These are phyloP conservation scores for Phalaenopsis equestris DNA, from an alignment of 106 monocot species.

Conservation along the genomic window DNA sequence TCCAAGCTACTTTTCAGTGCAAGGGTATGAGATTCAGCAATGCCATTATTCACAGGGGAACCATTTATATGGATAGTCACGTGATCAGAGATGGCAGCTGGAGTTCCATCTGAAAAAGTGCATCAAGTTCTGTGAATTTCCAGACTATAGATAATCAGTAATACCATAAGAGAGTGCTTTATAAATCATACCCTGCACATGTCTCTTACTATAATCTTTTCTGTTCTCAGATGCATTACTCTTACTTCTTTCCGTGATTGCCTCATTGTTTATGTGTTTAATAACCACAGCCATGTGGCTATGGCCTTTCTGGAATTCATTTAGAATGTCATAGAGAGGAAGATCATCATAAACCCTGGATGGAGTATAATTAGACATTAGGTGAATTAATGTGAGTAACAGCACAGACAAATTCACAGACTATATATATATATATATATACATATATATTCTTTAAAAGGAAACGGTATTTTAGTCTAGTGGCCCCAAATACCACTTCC, in stretches of 20 bases:
- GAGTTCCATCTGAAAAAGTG: slow-evolving; percentile 34
- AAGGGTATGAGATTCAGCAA: slow-evolving; percentile 32
- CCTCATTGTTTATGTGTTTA: slow-evolving; percentile 32
- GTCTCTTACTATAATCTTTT: slow-evolving; percentile 5
- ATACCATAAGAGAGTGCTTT: background rate
- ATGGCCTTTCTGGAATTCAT: slow-evolving; percentile 96
- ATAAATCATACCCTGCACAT: background rate
- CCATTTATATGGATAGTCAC: slow-evolving; percentile 19
- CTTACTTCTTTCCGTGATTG: slow-evolving; percentile 23
- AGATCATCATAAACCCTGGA: slow-evolving; percentile 82
- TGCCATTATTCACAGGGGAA: slow-evolving; percentile 23
- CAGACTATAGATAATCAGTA: background rate
- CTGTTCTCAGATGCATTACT: slow-evolving; percentile 19
- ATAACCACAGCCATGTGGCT: slow-evolving; percentile 97
- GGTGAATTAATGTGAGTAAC: background rate
- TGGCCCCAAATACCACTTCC: no score
- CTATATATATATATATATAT: no score
- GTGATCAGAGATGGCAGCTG: slow-evolving; percentile 29
- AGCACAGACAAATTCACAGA: background rate
- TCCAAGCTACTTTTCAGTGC: slow-evolving; percentile 32
- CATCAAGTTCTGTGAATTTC: background rate
- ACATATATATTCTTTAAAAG: no score
- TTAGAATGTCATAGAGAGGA: slow-evolving; percentile 89
- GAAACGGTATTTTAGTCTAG: no score
- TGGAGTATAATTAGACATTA: slow-evolving; percentile 1